Percentiles rank a stretch among this genome's conserved stretches.
These are phyloP conservation scores for Wickerhamiella cacticola DNA, from an alignment of 805 yeast species.

Conservation along the genomic window DNA sequence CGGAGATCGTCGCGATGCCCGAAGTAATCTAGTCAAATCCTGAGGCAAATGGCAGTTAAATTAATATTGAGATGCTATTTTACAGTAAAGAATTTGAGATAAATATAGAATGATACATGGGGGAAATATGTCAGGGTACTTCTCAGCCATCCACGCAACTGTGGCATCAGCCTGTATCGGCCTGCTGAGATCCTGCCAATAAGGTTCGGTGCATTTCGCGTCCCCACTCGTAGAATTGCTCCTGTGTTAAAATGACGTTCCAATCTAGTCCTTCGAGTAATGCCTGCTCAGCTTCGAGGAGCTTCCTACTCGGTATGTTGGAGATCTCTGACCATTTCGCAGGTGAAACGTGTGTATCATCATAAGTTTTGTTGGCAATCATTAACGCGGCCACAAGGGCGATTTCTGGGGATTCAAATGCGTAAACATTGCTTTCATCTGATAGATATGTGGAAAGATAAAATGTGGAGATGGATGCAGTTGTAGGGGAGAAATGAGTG, in stretches of 20 bases:
- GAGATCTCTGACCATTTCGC: not conserved
- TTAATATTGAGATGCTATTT: not conserved
- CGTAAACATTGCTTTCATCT: not conserved
- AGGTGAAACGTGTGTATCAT: not conserved
- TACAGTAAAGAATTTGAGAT: too few species aligned
- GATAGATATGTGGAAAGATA: not conserved
- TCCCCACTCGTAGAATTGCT: conserved; percentile 9
- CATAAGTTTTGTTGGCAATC: conserved; percentile 6
- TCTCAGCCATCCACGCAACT: too few species aligned
- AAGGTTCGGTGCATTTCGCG: not conserved
- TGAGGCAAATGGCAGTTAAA: too few species aligned
- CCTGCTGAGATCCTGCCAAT: not conserved
- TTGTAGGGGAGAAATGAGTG: not conserved
- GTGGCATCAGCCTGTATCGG: too few species aligned
- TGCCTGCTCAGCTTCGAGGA: conserved; percentile 4
- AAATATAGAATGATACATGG: not conserved
- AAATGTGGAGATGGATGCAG: conserved; percentile 5
- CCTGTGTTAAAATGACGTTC: not conserved
- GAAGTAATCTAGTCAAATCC: conserved; percentile 16
- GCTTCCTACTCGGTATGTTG: conserved; percentile 2
- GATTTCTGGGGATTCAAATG: not conserved
- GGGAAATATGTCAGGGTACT: too few species aligned
- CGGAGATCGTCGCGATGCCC: conserved; percentile 28
- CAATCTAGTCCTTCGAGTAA: not conserved
- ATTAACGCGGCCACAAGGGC: conserved; percentile 3